Percentiles rank a stretch among this genome's conserved stretches.
These are phyloP conservation scores for Trichoderma sp. DNA, from an alignment of 2,329 filamentous ascomycete species.

Conservation along the genomic window DNA sequence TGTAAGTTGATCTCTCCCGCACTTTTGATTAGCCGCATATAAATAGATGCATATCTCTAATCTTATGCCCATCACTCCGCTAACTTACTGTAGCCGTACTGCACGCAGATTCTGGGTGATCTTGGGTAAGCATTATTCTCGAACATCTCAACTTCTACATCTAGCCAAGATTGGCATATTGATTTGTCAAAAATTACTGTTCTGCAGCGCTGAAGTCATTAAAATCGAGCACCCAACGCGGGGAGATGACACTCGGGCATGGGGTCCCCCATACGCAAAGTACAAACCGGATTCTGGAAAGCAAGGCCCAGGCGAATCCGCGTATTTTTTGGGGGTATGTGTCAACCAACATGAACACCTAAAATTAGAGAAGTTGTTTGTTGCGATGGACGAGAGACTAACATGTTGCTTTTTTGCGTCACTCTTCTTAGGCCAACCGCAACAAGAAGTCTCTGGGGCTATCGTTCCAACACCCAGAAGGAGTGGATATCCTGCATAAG, in stretches of 20 bases:
- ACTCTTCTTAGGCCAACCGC: conserved; percentile 72
- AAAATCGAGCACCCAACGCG: conserved; percentile 93
- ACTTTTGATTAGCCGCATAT: neutral
- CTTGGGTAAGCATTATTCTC: conserved; percentile 67
- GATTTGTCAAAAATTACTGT: neutral
- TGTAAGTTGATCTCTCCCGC: conserved; percentile 57
- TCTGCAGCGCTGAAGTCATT: conserved; percentile 87
- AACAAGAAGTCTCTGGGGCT: conserved; percentile 95
- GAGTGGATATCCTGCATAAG: conserved; percentile 84
- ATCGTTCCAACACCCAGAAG: conserved; percentile 84
- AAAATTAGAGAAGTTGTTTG: neutral
- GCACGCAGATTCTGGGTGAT: conserved; percentile 94
- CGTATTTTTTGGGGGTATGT: conserved; percentile 83
- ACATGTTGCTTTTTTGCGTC: neutral
- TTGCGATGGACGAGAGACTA: neutral
- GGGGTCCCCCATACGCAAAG: conserved; percentile 91
- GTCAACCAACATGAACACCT: neutral
- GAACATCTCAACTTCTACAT: neutral
- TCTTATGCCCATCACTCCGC: neutral
- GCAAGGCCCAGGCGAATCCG: conserved; percentile 83
- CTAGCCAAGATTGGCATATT: neutral
- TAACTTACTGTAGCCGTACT: conserved; percentile 73
- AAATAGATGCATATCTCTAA: neutral
- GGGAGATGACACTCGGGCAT: conserved; percentile 92
- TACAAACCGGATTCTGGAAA: conserved; percentile 65